Evolutionary conservation across 169 alveolate genomes (phyloP), one percentile per base, ranked within the genome.

Genomic region (Plasmodium adleri): DNA sequence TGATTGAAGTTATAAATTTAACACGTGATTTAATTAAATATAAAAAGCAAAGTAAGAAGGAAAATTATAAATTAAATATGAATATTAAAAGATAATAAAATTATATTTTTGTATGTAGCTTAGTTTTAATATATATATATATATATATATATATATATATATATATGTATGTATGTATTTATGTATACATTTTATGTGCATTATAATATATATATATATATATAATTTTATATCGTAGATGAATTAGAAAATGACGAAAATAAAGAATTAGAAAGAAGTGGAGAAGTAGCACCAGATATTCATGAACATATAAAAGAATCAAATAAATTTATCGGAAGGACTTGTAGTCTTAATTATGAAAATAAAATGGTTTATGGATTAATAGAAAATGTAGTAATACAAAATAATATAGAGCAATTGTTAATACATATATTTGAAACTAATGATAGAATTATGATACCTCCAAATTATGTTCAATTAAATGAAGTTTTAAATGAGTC

Each of bases 1-100:
- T 76, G 88, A 39, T 76, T 20, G 88, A 76, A 68, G 88, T 76
- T 20, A 76, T 76, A 54, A 76, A 76, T 58, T 64, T 76, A 22
- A 76, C 88, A 5, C 88, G 72, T 13, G 88, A 76, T 64, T 64
- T 76, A 56, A 76, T 76, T 62, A 76, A 62, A 12, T 76, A 76
- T 26, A 76, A 76, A 22, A 76, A 76, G 45, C 74, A 76, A 64
- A 76, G 88, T 76, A 56, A 76, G 75, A 63, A 17, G 15, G 17
- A 24, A 56, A 70, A 52, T 12, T 10, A 52, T 13, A 52, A 52
- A 52, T 13, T 2, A 74, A 15, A 72, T 50, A 50, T 54, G n/a
- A 8, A 50, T 15, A 13, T 28, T 6, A 70, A 6, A 5, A 5
- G 45, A 32, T 32, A 32, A 3, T 32, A 32, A 32, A 5, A 32